phyloP scores from a whole-genome alignment of 495 filamentous ascomycete species.

The Neurospora sp. region DNA sequence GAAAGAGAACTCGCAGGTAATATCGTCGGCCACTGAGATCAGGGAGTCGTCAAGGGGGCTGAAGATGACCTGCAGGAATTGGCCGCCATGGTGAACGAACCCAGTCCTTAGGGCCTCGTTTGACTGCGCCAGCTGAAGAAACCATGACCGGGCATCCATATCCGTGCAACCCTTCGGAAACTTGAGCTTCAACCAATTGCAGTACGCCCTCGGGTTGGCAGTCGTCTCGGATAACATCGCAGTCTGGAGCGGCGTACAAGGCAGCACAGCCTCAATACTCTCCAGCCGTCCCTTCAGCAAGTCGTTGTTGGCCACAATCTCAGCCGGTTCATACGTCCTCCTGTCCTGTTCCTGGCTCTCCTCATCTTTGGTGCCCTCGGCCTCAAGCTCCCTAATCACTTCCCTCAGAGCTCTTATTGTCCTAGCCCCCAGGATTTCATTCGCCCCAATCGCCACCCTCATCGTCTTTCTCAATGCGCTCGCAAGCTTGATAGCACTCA shows the following conservation, averaged over 20 bases:
- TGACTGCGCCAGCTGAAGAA: conserved; percentile 36
- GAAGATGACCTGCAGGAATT: conserved; percentile 57
- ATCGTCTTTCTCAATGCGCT: conserved; percentile 40
- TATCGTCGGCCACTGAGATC: conserved; percentile 19
- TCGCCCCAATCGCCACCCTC: conserved; percentile 42
- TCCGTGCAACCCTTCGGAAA: conserved; percentile 25
- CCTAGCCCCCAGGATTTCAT: conserved; percentile 46
- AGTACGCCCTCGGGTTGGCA: conserved; percentile 47
- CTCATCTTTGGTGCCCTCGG: neutral
- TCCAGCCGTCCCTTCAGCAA: conserved; percentile 7
- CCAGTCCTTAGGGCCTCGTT: conserved; percentile 65
- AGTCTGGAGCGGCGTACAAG: conserved; percentile 59
- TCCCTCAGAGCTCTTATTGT: conserved; percentile 20
- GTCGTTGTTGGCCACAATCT: neutral
- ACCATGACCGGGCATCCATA: conserved; percentile 29
- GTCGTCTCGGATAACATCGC: conserved; percentile 69
- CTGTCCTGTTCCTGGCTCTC: neutral
- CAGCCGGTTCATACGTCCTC: neutral
- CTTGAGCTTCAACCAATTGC: conserved; percentile 61
- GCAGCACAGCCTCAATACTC: conserved; percentile 42
- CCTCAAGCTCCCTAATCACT: neutral
- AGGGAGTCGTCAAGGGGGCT: conserved; percentile 30
- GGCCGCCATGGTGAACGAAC: conserved; percentile 43
- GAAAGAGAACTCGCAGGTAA: conserved; percentile 17
- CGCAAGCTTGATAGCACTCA: conserved; percentile 57